These are phyloP conservation scores for Backusella westeae DNA, from an alignment of 192 early-diverging fungal species.

Conservation along the genomic window DNA sequence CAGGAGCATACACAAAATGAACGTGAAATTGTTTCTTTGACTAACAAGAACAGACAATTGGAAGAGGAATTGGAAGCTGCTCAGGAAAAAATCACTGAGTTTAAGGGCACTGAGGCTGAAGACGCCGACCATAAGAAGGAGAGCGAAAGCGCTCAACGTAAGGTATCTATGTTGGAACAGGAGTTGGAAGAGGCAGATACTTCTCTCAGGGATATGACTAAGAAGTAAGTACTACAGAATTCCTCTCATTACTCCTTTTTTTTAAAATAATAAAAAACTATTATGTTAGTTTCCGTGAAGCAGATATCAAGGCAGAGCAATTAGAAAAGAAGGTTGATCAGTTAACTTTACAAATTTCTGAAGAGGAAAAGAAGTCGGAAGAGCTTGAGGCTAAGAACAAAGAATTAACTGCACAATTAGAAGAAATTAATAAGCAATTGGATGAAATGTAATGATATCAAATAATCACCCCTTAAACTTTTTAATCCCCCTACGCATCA, in stretches of 20 bases:
- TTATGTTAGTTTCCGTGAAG: conserved; percentile 54
- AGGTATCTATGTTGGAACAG: conserved; percentile 42
- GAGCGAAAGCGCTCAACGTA: conserved; percentile 30
- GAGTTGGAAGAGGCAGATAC: conserved; percentile 55
- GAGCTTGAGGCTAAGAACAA: conserved; percentile 64
- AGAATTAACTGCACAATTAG: conserved; percentile 67
- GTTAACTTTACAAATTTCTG: conserved; percentile 65
- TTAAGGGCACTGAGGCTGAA: conserved; percentile 32
- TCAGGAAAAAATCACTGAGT: conserved; percentile 28
- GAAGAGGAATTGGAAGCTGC: conserved; percentile 36
- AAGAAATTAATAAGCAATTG: conserved; percentile 68
- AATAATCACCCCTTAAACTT: neutral
- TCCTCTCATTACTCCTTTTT: neutral
- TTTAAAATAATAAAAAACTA: neutral
- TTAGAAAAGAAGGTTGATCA: conserved; percentile 84
- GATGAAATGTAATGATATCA: conserved; percentile 66
- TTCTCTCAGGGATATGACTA: conserved; percentile 46
- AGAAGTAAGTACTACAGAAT: conserved; percentile 28
- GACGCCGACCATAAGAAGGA: conserved; percentile 31
- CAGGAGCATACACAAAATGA: conserved; percentile 62
- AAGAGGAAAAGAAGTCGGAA: conserved; percentile 72
- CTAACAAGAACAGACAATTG: conserved; percentile 48
- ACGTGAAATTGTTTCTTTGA: conserved; percentile 67
- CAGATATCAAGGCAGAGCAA: conserved; percentile 82
- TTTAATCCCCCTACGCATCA: neutral